Conservation (phyloP, 257 asterid genomes). For the Nicotiana tomentosiformis region DNA sequence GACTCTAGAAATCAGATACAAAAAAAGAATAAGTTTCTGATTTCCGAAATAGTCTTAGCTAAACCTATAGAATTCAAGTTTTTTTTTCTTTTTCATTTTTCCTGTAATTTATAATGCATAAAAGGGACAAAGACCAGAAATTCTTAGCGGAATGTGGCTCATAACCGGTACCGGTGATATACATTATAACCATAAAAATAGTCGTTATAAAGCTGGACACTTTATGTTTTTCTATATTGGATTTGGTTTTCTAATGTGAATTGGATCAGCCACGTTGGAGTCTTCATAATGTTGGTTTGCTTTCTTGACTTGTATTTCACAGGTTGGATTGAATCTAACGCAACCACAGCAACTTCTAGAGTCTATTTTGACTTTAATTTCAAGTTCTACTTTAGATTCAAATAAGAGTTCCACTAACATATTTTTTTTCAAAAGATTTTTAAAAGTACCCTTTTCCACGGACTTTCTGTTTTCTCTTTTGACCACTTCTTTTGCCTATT, state of each 20-base stretch:
- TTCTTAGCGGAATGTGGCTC: too few species aligned
- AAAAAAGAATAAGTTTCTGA: too few species aligned
- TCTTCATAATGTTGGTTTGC: too few species aligned
- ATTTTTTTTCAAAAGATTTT: conserved; percentile 14
- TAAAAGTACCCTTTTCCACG: conserved; percentile 40
- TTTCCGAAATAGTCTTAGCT: too few species aligned
- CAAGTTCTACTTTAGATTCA: conserved; percentile 29
- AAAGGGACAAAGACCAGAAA: too few species aligned
- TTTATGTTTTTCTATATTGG: background rate
- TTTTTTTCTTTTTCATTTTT: too few species aligned
- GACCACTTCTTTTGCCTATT: conserved; percentile 18
- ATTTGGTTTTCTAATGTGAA: background rate
- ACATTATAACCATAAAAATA: too few species aligned
- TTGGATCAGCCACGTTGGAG: background rate
- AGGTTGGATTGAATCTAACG: conserved; percentile 37
- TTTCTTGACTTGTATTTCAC: conserved; percentile 40
- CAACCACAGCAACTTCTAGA: conserved; percentile 25
- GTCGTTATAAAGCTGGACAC: too few species aligned
- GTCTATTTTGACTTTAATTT: background rate
- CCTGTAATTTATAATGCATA: too few species aligned
- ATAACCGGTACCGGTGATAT: too few species aligned
- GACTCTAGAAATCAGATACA: too few species aligned
- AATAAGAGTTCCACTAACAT: background rate
- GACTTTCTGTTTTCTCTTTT: conserved; percentile 20
- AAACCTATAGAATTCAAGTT: too few species aligned